Evolutionary conservation across 176 grass and related monocot genomes (phyloP).

Genomic region (Aegilops sharonensis): DNA sequence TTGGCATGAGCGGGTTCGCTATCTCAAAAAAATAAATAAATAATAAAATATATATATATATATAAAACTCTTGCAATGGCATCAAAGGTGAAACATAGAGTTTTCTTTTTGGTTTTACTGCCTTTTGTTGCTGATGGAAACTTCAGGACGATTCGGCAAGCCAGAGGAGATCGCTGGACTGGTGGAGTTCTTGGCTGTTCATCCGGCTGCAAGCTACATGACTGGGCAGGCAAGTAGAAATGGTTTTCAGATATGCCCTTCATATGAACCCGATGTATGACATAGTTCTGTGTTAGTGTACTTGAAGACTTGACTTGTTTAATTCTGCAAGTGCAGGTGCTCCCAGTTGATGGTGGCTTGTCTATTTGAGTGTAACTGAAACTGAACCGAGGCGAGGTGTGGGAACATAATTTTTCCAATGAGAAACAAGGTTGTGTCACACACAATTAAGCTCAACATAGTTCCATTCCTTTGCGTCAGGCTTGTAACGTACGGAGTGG

Average conservation of each 20-base stretch:
- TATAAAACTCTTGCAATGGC: too few species aligned
- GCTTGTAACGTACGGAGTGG: background rate
- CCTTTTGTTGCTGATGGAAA: slow-evolving; percentile 11
- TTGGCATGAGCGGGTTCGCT: too few species aligned
- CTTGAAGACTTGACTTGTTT: background rate
- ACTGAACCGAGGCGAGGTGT: background rate
- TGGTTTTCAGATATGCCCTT: background rate
- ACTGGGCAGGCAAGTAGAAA: slow-evolving; percentile 40
- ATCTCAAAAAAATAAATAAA: too few species aligned
- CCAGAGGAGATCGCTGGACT: slow-evolving; percentile 60
- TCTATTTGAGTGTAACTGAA: slow-evolving; percentile 52
- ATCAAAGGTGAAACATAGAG: background rate
- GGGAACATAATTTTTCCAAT: background rate
- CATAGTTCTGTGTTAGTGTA: background rate
- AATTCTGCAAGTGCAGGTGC: slow-evolving; percentile 44
- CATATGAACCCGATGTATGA: background rate
- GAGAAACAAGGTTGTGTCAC: background rate
- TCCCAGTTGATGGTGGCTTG: slow-evolving; percentile 82
- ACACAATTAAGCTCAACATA: background rate
- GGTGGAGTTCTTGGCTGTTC: slow-evolving; percentile 56
- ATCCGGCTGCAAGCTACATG: slow-evolving; percentile 57
- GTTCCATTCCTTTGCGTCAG: background rate
- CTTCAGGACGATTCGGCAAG: slow-evolving; percentile 53
- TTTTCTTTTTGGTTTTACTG: background rate
- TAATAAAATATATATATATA: too few species aligned